Conservation (phyloP, 2,329 filamentous ascomycete species). For the Rhinocladiella mackenziei region DNA sequence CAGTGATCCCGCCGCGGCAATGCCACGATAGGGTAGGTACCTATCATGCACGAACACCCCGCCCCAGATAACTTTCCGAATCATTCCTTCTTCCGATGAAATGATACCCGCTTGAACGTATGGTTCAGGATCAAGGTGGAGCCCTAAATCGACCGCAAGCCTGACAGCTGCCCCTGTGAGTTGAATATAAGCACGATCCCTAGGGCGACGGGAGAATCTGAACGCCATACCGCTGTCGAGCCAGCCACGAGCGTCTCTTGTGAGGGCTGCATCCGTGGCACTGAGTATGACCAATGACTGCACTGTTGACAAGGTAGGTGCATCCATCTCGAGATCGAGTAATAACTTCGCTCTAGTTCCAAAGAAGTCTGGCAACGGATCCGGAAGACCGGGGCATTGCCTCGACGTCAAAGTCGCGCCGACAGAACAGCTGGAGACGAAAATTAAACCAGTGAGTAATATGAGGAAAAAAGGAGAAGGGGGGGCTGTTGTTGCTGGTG, state of each 20-base stretch:
- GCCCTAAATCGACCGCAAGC: slow-evolving; percentile 45
- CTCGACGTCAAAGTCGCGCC: no score
- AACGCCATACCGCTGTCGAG: slow-evolving; percentile 46
- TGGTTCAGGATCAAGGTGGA: slow-evolving; percentile 35
- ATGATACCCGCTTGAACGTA: slow-evolving; percentile 16
- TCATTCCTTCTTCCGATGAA: slow-evolving; percentile 12
- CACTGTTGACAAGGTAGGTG: slow-evolving; percentile 46
- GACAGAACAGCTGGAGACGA: not conserved
- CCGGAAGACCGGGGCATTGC: no score
- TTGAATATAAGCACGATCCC: no score
- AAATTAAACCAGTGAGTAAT: not conserved
- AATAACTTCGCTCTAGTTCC: slow-evolving; percentile 43
- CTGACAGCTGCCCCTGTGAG: no score
- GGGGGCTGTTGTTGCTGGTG: no score
- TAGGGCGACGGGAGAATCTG: no score
- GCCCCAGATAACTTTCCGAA: slow-evolving; percentile 18
- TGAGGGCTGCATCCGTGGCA: slow-evolving; percentile 43
- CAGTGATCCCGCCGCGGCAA: not conserved
- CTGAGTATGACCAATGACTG: slow-evolving; percentile 47
- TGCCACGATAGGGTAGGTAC: not conserved
- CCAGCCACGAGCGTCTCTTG: slow-evolving; percentile 46
- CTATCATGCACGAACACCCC: slow-evolving; percentile 21
- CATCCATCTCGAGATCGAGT: slow-evolving; percentile 47
- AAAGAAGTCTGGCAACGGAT: slow-evolving; percentile 13
- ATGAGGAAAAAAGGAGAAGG: not conserved